Percentiles rank a stretch among this genome's conserved stretches.
Evolutionary conservation across 2,329 filamentous ascomycete species (phyloP).

Genomic region (Rhynchosporium agropyri): DNA sequence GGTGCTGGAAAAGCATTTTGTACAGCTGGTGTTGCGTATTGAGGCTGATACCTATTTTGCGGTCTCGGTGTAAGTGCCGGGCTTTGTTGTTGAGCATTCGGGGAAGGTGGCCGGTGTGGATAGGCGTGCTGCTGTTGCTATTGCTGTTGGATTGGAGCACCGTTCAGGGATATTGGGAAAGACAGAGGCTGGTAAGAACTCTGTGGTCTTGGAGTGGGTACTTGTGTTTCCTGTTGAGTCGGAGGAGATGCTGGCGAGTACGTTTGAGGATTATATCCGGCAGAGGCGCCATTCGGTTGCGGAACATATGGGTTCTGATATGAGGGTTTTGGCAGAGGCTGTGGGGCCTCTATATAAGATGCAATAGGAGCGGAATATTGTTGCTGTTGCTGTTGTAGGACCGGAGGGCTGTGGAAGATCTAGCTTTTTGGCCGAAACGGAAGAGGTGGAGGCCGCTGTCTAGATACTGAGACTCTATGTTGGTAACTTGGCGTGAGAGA

Average conservation of each 20-base stretch:
- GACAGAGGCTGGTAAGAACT: conserved; percentile 10
- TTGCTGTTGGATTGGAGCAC: background rate
- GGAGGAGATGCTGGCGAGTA: conserved; percentile 4
- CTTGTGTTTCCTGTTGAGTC: background rate
- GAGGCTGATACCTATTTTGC: conserved; percentile 39
- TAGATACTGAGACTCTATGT: background rate
- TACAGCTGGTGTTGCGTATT: conserved; percentile 20
- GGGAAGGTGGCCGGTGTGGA: conserved; percentile 46
- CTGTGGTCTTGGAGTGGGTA: background rate
- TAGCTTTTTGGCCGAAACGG: conserved; percentile 10
- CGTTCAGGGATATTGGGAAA: background rate
- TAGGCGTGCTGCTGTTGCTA: conserved; percentile 15
- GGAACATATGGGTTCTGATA: background rate
- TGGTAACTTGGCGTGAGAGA: conserved; percentile 10
- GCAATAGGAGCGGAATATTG: background rate
- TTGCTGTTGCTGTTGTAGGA: background rate
- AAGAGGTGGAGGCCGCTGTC: conserved; percentile 3
- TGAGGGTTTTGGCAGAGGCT: background rate
- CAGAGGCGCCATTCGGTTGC: background rate
- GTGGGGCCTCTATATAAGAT: background rate
- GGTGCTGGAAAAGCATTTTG: background rate
- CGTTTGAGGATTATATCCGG: conserved; percentile 6
- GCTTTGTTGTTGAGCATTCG: conserved; percentile 41
- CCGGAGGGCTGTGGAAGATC: background rate
- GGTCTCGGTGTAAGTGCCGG: conserved; percentile 43